Evolutionary conservation across 2,329 filamentous ascomycete species (phyloP), one percentile per base, ranked within the genome.

Genomic region (Trichoderma sp.): DNA sequence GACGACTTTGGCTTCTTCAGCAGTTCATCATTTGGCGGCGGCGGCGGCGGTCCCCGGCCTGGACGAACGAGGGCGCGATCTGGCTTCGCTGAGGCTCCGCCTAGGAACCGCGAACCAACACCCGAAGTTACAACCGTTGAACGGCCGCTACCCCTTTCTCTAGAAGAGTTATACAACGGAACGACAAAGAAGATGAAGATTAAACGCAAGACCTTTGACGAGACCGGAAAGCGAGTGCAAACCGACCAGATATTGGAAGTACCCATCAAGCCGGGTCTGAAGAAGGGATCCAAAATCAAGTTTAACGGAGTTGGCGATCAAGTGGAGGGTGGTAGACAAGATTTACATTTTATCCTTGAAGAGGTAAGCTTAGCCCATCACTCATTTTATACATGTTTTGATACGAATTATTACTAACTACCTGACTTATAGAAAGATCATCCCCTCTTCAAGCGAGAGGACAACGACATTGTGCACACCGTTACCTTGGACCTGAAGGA

Each of bases 291-390:
- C 76, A 99, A 98, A 85, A 97, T 99, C 81, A 97, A 97, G 82
- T 99, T 97, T 78, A 92, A 92, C 77, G 94, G 95, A 52, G 94
- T 99, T n/a, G 96, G 96, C 13, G 96, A 99, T 80, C 94, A 98
- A 79, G 94, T 97, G 71, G 96, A 98, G 77, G 96, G 96, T 52
- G 95, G 95, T 16, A 92, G 94, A 69, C 96, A 99, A 79, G 96
- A 99, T 80, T 81, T 99, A 64, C 94, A 97, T 79, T 97, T 99
- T 75, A 91, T 99, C 69, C 88, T 99, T 26, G 91, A 94, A 80
- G 95, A 97, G 90, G 93, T 94, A 87, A 84, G 90, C 11, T 16
- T 16, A 28, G 28, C 16, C 13, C 24, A 21, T 2, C 4, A 16
- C 10, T 21, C 14, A 11, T 16, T 10, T 14, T 10, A 14, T 26